A percentile compares a stretch with the other conserved stretches of the same genome.
Evolutionary conservation across 331 rosid genomes (phyloP).

Genomic region (Quercus lobata): DNA sequence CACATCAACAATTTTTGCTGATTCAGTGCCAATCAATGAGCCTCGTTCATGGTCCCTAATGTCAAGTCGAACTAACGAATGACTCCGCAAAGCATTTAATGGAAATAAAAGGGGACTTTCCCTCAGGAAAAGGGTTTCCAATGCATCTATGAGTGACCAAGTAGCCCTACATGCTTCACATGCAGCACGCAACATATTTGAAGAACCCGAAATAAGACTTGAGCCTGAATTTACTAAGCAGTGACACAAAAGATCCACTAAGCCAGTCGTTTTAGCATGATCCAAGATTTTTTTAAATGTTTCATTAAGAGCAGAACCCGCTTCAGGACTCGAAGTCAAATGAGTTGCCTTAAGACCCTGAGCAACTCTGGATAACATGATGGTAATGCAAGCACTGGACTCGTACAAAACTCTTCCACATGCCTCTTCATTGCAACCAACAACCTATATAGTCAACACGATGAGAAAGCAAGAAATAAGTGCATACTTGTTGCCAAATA

Average conservation of each 20-base stretch:
- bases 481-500: conserved; percentile 7
- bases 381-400: conserved; percentile 68
- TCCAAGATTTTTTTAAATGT: conserved; percentile 57
- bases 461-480: conserved; percentile 32
- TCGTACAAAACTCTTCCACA: conserved; percentile 76
- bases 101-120: conserved; percentile 61
- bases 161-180: conserved; percentile 83
- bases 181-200: conserved; percentile 74
- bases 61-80: conserved; percentile 47
- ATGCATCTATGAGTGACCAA: conserved; percentile 79
- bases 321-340: conserved; percentile 44
- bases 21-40: conserved; percentile 47
- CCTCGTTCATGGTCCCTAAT: conserved; percentile 44
- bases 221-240: conserved; percentile 80
- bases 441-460: conserved; percentile 55
- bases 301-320: conserved; percentile 29
- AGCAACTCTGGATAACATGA: conserved; percentile 65
- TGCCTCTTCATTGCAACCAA: conserved; percentile 53
- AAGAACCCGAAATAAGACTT: conserved; percentile 86
- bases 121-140: conserved; percentile 50
- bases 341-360: conserved; percentile 51
- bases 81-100: conserved; percentile 48
- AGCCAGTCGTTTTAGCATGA: conserved; percentile 70
- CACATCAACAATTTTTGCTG: conserved; percentile 64
- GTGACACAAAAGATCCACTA: conserved; percentile 78